A percentile compares a stretch with the other conserved stretches of the same genome.
Conservation (phyloP, 768 basidiomycete species). For the Dioszegia hungarica region DNA sequence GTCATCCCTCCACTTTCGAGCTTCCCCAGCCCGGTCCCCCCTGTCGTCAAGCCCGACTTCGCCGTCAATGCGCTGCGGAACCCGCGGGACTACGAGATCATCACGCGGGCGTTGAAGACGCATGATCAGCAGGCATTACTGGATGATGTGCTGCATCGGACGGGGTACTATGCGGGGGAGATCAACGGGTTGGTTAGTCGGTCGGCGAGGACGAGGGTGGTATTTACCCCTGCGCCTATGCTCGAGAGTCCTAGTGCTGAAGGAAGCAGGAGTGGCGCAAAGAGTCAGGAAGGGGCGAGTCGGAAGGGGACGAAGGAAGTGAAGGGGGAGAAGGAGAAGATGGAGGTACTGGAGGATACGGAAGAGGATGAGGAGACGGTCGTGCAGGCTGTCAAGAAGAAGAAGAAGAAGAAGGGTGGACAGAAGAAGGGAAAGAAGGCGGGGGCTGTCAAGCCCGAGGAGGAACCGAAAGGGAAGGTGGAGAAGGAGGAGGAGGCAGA, state of each 20-base stretch:
- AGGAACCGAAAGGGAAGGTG: neutral
- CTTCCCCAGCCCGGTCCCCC: too few species aligned
- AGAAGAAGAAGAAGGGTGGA: neutral
- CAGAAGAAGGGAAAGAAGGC: neutral
- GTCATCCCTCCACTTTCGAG: too few species aligned
- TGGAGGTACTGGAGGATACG: neutral
- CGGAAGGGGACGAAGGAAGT: neutral
- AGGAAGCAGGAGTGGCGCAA: too few species aligned
- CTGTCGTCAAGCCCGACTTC: neutral
- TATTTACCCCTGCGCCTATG: too few species aligned
- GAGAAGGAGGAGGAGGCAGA: neutral
- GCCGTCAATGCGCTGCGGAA: neutral
- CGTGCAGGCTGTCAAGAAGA: neutral
- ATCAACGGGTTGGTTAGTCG: neutral
- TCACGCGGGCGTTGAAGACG: neutral
- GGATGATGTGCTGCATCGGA: too few species aligned
- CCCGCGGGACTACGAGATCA: neutral
- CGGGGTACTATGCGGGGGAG: neutral
- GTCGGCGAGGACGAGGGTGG: neutral
- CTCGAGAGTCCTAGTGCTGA: too few species aligned
- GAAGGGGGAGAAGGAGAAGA: neutral
- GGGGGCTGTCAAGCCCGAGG: neutral
- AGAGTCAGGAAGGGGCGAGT: neutral
- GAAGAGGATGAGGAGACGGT: conserved; percentile 1
- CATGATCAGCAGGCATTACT: neutral